These are phyloP conservation scores for Lineolata rhizophorae DNA, from an alignment of 495 filamentous ascomycete species.

Conservation along the genomic window DNA sequence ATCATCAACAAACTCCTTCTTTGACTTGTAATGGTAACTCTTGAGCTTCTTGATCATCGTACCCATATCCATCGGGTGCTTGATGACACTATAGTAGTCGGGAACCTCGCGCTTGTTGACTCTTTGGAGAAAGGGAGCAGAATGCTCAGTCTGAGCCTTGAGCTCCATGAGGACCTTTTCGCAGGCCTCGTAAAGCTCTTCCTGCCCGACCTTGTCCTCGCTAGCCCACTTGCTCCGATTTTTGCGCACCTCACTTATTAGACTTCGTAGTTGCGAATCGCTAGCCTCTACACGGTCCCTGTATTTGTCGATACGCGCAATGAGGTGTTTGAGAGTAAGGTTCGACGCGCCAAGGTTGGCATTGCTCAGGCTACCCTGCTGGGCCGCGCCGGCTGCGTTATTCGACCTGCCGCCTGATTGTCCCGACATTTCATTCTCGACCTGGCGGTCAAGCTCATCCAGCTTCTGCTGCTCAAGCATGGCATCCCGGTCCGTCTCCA, in stretches of 20 bases:
- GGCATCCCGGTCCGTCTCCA: conserved; percentile 83
- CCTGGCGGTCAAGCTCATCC: conserved; percentile 86
- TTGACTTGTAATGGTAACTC: conserved; percentile 66
- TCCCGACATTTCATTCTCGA: conserved; percentile 79
- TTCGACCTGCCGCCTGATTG: conserved; percentile 30
- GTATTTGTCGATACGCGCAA: conserved; percentile 82
- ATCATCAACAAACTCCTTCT: conserved; percentile 83
- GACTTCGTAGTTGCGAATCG: conserved; percentile 69
- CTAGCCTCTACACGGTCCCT: conserved; percentile 70
- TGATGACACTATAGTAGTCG: conserved; percentile 88
- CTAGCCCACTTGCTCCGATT: conserved; percentile 97
- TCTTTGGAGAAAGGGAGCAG: conserved; percentile 70
- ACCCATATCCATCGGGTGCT: conserved; percentile 93
- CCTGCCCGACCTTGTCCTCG: conserved; percentile 89
- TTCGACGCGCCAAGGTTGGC: conserved; percentile 95
- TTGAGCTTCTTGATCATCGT: conserved; percentile 98
- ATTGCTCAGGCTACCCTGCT: conserved; percentile 72
- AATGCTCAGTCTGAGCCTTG: conserved; percentile 92
- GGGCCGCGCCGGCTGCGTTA: conserved; percentile 21
- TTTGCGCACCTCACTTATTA: conserved; percentile 94
- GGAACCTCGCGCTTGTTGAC: conserved; percentile 95
- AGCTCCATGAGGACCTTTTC: conserved; percentile 93
- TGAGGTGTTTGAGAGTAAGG: conserved; percentile 86
- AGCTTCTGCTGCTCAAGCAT: conserved; percentile 96
- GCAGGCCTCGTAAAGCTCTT: conserved; percentile 88